phyloP scores from a whole-genome alignment of 495 filamentous ascomycete species.

The Podospora pseudoanserina region DNA sequence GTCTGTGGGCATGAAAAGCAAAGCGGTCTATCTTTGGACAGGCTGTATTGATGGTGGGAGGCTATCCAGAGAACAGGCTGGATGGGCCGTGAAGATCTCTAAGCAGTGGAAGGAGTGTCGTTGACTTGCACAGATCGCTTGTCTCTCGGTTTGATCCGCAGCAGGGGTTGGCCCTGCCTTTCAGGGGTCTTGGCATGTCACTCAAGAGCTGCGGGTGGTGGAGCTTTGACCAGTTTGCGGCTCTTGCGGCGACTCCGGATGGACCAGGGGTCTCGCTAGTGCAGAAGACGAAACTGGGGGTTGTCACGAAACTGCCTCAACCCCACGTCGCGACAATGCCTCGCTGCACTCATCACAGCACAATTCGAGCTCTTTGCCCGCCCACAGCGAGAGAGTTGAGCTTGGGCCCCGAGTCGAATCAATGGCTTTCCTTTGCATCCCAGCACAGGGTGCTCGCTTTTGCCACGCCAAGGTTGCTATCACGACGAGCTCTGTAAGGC shows the following conservation, averaged over 20 bases:
- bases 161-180: conserved; percentile 17
- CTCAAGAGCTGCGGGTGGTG: background rate
- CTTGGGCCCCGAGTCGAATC: conserved; percentile 2
- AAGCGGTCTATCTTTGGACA: conserved; percentile 1
- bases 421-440: conserved; percentile 2
- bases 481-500: background rate
- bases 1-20: conserved; percentile 6
- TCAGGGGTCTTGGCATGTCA: conserved; percentile 12
- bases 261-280: conserved; percentile 1
- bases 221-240: conserved; percentile 14
- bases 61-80: conserved; percentile 20
- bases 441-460: background rate
- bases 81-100: conserved; percentile 21
- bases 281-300: conserved; percentile 26
- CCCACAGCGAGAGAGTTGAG: background rate
- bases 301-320: conserved; percentile 32
- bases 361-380: background rate
- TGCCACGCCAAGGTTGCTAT: background rate
- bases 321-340: conserved; percentile 29
- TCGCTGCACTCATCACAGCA: background rate
- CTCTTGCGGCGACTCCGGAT: conserved; percentile 12
- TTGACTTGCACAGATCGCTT: conserved; percentile 9
- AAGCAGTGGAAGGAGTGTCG: conserved; percentile 7
- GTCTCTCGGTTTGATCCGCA: conserved; percentile 22
- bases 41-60: conserved; percentile 7